These are phyloP conservation scores for Nepenthes alata DNA, from an alignment of 179 eudicot genomes.

Conservation along the genomic window DNA sequence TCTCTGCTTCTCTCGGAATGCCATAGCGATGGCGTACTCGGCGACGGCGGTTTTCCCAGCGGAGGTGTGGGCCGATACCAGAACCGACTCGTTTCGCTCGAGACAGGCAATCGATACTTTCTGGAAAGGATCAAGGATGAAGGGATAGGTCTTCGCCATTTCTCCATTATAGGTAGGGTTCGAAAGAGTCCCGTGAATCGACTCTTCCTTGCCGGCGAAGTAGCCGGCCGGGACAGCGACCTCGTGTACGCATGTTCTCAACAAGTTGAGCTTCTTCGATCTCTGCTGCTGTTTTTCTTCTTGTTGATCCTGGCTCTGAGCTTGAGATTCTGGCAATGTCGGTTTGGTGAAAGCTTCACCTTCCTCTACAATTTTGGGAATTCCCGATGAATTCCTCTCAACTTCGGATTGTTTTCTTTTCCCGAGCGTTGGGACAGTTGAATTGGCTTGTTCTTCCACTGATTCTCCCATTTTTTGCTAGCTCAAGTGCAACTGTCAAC, in stretches of 20 bases:
- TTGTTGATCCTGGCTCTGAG: constrained; percentile 2
- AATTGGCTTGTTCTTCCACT: not conserved
- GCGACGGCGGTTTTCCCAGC: constrained; percentile 98
- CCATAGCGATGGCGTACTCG: constrained; percentile 92
- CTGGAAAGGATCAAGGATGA: constrained; percentile 88
- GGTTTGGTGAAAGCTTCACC: not conserved
- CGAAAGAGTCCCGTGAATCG: constrained; percentile 60
- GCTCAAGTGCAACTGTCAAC: too few species aligned
- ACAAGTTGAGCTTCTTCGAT: constrained; percentile 28
- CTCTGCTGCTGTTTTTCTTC: not conserved
- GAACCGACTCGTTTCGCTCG: constrained; percentile 73
- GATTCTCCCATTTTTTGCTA: not conserved
- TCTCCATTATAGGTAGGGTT: constrained; percentile 45
- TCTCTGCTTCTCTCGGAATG: constrained; percentile 72
- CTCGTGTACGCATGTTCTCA: constrained; percentile 86
- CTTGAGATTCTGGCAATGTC: not conserved
- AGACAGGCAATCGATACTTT: constrained; percentile 67
- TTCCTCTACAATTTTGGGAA: not conserved
- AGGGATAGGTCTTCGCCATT: constrained; percentile 57
- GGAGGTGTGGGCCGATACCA: constrained; percentile 93
- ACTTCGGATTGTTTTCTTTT: constrained; percentile 16
- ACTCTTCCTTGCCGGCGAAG: constrained; percentile 27
- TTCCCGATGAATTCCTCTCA: not conserved
- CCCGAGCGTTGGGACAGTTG: constrained; percentile 3
- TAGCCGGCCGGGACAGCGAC: constrained; percentile 70